Evolutionary conservation across 2,329 filamentous ascomycete genomes (phyloP), one percentile per base, ranked within the genome.

Genomic region (Colletotrichum eremochloae): DNA sequence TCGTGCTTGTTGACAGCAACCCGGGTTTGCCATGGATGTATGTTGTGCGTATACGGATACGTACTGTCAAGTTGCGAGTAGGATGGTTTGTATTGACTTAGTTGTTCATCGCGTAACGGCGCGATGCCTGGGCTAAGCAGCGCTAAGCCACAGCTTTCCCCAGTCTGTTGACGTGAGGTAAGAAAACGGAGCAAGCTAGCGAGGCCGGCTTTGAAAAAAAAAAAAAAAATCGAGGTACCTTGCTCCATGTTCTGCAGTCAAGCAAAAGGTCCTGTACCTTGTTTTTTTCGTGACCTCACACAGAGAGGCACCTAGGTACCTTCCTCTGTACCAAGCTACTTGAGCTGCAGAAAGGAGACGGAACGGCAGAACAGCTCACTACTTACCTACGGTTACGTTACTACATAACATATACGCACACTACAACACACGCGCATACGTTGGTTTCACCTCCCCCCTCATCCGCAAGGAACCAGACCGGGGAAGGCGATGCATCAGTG

Each of bases 61-160:
- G 1, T 29, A 53, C 12, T 20, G 58, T 33, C n/a, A 20, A 38
- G 36, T 14, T 42, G n/a, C 12, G 36, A 40, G 36, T n/a, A 31
- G 18, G n/a, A 38, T 38, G n/a, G 31, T 67, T 67, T 31, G 66
- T 60, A 64, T 65, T 65, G 55, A 65, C 53, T 70, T 24, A 24
- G 24, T 24, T 65, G 55, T 70, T 72, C 61, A 65, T 70, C 67
- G 55, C 65, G 70, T 55, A 70, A 33, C 61, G 55, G 40, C 69
- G 53, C 66, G 69, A 72, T 72, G 40, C 60, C 66, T 72, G 46
- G 66, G 66, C 68, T 72, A 55, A 65, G 55, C 60, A 61, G 67
- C 70, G 70, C 70, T 72, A 70, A 72, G 70, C 70, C 70, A 72
- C 70, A 72, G 66, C 66, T 65, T 70, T 65, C 66, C 70, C 70